Base-by-base conservation (phyloP, 2,329 filamentous ascomycete genomes). In the Teratosphaeria nubilosa region DNA sequence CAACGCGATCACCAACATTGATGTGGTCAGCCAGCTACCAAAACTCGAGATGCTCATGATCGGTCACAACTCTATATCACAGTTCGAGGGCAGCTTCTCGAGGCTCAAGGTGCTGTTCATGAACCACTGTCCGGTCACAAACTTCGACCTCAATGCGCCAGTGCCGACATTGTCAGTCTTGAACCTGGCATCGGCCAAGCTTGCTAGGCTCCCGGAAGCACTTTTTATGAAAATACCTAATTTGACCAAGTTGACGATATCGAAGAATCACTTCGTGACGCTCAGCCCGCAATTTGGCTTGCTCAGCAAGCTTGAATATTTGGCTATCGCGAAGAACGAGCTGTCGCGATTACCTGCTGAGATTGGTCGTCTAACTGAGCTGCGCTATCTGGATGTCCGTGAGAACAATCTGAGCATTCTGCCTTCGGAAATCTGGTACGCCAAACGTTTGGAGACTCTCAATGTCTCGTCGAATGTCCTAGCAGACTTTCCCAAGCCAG, bases 391-490 rank as follows among this genome's bases (percentile, higher is more conserved):
- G 48, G 92, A 99, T 70, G 82, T 97, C 20, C 84, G 92, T 62
- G 90, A 94, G 69, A 99, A 97, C 76, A 99, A 97, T 69, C 82
- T 99, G 59, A 87, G 86, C 63, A 87, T 87, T 68, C 78, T 99
- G 32, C 94, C 94, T 1, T 84, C 89, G 69, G 94, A 99, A 69
- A 81, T 99, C n/a, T 99, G 94, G 94, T 92, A 90, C 79, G 92
- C 92, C 55, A 86, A 87, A 66, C 91, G 87, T 69, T 75, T 99
- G 57, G 91, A 97, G 73, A 92, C 87, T 0, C 81, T 99, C 59
- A 99, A 99, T 66, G 86, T 95, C 13, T 97, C 92, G 0, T 96
- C 94, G 11, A 99, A 99, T 66, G 86, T 97, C 6, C 79, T 99
- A 22, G 87, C 91, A 55, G 85, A 83, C 48, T 97, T 99, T 69